Percentiles rank a stretch among this genome's conserved stretches.
These are phyloP conservation scores for Scheffersomyces lignicola DNA, from an alignment of 1,139 yeast species.

Conservation along the genomic window DNA sequence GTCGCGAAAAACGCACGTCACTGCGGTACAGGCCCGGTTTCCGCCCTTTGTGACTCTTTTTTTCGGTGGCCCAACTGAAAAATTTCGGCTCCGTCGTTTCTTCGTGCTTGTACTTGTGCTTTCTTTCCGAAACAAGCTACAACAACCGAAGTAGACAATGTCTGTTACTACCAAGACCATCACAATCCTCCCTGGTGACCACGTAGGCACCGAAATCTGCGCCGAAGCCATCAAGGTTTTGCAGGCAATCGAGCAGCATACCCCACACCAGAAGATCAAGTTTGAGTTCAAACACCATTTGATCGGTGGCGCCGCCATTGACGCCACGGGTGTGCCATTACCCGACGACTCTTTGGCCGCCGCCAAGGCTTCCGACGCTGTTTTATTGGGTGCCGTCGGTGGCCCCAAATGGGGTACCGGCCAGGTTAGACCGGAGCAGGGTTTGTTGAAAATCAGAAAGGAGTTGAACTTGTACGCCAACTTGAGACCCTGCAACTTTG, in stretches of 20 bases:
- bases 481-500: constrained; percentile 94
- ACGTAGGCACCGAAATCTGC: constrained; percentile 89
- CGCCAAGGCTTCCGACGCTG: constrained; percentile 90
- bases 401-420: constrained; percentile 99
- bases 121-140: constrained; percentile 3
- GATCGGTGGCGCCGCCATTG: constrained; percentile 98
- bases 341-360: constrained; percentile 86
- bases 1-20: no score
- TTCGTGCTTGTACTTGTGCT: background rate
- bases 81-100: background rate
- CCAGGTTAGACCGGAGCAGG: constrained; percentile 94
- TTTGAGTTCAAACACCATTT: constrained; percentile 80
- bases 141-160: constrained; percentile 9
- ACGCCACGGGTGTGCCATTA: constrained; percentile 90
- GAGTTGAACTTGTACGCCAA: constrained; percentile 93
- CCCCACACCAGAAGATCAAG: constrained; percentile 54
- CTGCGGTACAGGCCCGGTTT: no score
- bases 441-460: constrained; percentile 88
- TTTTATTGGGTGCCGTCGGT: constrained; percentile 94
- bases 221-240: constrained; percentile 91
- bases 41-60: no score
- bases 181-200: constrained; percentile 94
- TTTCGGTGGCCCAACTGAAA: no score
- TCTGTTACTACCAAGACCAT: constrained; percentile 54
- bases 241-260: constrained; percentile 66